Conservation (phyloP, 208 protist genomes). For the Histomonas meleagridis region DNA sequence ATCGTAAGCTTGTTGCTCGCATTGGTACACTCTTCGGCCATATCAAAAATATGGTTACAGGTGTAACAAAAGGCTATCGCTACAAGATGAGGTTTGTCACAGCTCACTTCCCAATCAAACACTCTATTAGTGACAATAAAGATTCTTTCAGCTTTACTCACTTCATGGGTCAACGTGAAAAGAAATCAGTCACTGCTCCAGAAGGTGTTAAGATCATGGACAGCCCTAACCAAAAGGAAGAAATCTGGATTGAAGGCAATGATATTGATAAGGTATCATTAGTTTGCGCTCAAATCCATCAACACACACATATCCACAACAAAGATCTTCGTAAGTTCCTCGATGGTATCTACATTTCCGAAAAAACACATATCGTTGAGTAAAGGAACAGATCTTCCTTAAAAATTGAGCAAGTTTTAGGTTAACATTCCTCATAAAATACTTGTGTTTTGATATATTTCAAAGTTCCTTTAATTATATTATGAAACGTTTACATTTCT, state of each 20-base stretch:
- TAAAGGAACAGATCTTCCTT: too few relatives aligned
- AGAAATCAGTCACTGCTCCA: not conserved
- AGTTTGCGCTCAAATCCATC: not conserved
- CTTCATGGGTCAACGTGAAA: not conserved
- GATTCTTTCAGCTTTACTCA: not conserved
- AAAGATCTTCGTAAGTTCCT: constrained; percentile 17
- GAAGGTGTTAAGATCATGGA: not conserved
- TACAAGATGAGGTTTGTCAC: not conserved
- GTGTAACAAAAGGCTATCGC: not conserved
- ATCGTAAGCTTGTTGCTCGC: constrained; percentile 11
- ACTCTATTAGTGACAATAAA: not conserved
- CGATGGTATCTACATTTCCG: not conserved
- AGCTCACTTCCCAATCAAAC: not conserved
- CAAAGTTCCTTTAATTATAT: too few relatives aligned
- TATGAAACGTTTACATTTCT: too few relatives aligned
- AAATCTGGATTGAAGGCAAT: too few relatives aligned
- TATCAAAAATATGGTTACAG: constrained; percentile 28
- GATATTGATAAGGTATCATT: too few relatives aligned
- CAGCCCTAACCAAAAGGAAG: not conserved
- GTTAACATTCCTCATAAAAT: too few relatives aligned
- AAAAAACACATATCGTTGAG: not conserved
- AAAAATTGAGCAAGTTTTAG: too few relatives aligned
- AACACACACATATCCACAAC: not conserved
- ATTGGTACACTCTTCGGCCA: not conserved
- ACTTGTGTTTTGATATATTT: too few relatives aligned